Evolutionary conservation across 1,284 basidiomycete species (phyloP), one percentile per base, ranked within the genome.

Genomic region (Cutaneotrichosporon dermatis): DNA sequence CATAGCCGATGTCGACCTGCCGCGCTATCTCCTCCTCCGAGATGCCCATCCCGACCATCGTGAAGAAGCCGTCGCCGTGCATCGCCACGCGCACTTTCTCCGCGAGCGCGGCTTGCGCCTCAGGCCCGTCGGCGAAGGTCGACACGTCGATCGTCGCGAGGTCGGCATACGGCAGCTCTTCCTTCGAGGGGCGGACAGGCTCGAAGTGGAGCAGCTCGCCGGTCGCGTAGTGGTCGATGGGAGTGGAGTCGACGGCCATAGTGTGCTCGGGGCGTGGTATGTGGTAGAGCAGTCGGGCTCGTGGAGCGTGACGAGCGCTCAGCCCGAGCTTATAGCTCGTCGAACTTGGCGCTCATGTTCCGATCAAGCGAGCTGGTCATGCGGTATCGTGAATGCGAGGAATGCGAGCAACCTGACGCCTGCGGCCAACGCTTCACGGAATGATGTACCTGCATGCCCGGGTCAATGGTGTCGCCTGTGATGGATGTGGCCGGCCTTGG

Each of bases 211-310:
- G 57, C n/a, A 55, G 53, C 44, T 56, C 52, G 16, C 49, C 36
- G 2, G 37, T 39, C 7, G 25, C 39, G 37, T 51, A 55, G 36
- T 53, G 16, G 15, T 76, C 67, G 56, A 45, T 59, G 4, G 25
- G 25, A 25, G 73, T 79, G 74, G 76, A 88, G 34, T 89, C 77
- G n/a, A 48, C 37, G 41, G 35, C 25, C 40, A 44, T 37, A n/a
- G n/a, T n/a, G n/a, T n/a, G n/a, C n/a, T n/a, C n/a, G n/a, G n/a
- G n/a, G n/a, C n/a, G n/a, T n/a, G n/a, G n/a, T n/a, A n/a, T n/a
- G n/a, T n/a, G n/a, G n/a, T n/a, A n/a, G n/a, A n/a, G n/a, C n/a
- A n/a, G n/a, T n/a, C n/a, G n/a, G n/a, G n/a, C n/a, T n/a, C n/a
- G n/a, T n/a, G n/a, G n/a, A n/a, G n/a, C n/a, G n/a, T n/a, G n/a